These are phyloP conservation scores for Magnusiomyces sp. DNA, from an alignment of 1,139 yeast species.

Conservation along the genomic window DNA sequence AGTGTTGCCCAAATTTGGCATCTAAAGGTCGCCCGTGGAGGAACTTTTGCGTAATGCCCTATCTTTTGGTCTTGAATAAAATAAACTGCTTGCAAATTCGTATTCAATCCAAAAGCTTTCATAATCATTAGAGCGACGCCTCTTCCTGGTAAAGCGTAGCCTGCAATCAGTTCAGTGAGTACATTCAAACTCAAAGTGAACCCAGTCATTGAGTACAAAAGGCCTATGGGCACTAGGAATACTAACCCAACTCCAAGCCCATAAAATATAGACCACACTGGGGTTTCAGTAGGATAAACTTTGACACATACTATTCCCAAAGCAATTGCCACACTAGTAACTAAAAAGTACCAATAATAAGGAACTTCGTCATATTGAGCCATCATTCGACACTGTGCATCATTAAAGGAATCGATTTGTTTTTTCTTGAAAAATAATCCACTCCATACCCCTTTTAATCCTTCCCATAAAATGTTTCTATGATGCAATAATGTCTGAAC, in stretches of 20 bases:
- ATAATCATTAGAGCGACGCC: constrained; percentile 52
- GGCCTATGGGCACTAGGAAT: constrained; percentile 44
- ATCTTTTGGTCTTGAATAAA: constrained; percentile 48
- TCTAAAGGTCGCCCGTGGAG: constrained; percentile 52
- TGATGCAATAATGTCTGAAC: constrained; percentile 35
- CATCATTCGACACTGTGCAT: constrained; percentile 53
- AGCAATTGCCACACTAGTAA: constrained; percentile 42
- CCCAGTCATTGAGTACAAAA: constrained; percentile 39
- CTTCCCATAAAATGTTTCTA: constrained; percentile 19
- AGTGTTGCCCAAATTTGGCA: constrained; percentile 42
- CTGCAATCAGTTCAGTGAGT: constrained; percentile 51
- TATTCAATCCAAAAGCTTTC: constrained; percentile 52
- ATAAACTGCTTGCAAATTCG: constrained; percentile 51
- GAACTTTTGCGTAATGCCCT: constrained; percentile 50
- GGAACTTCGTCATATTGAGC: constrained; percentile 51
- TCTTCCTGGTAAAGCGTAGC: constrained; percentile 57
- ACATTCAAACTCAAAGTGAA: constrained; percentile 46
- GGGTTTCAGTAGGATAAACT: constrained; percentile 31
- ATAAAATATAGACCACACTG: constrained; percentile 48
- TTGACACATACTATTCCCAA: constrained; percentile 41
- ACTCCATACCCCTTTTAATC: constrained; percentile 22
- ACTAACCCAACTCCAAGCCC: constrained; percentile 45
- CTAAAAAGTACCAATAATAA: constrained; percentile 47
- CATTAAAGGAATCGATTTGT: constrained; percentile 35
- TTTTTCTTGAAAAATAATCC: constrained; percentile 13